Percentiles rank a stretch among this genome's conserved stretches.
These are phyloP conservation scores for Xylariaceae sp. DNA, from an alignment of 2,329 filamentous ascomycete genomes.

Conservation along the genomic window DNA sequence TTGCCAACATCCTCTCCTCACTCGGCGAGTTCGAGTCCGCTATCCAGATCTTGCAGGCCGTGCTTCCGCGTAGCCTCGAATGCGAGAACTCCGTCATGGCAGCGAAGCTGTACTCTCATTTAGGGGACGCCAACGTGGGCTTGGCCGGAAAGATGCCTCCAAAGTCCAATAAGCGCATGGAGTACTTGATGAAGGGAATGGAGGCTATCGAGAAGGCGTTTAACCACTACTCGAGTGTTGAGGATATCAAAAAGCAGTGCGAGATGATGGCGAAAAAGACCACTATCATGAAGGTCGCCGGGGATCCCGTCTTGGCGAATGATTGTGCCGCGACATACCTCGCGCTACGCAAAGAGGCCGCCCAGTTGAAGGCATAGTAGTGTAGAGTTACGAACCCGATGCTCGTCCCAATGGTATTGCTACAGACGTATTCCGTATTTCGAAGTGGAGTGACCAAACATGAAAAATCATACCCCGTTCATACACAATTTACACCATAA, in stretches of 20 bases:
- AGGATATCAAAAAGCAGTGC: conserved; percentile 65
- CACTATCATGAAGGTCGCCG: conserved; percentile 64
- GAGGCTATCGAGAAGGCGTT: conserved; percentile 59
- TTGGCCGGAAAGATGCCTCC: conserved; percentile 53
- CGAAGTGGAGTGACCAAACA: conserved; percentile 2
- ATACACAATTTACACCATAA: conserved; percentile 12
- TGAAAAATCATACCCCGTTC: conserved; percentile 10
- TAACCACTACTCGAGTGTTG: conserved; percentile 58
- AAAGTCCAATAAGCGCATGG: conserved; percentile 43
- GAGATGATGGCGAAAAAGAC: conserved; percentile 80
- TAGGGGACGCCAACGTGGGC: conserved; percentile 76
- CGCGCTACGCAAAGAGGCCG: conserved; percentile 45
- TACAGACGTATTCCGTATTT: background rate
- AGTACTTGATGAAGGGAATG: conserved; percentile 53
- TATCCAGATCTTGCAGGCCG: conserved; percentile 56
- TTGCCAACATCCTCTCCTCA: conserved; percentile 64
- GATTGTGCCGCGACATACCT: conserved; percentile 62
- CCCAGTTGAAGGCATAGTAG: conserved; percentile 15
- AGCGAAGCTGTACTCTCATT: conserved; percentile 61
- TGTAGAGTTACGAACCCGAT: conserved; percentile 15
- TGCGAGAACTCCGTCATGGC: conserved; percentile 56
- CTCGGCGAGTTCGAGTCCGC: conserved; percentile 67
- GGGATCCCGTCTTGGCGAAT: conserved; percentile 58
- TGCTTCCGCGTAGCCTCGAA: conserved; percentile 73
- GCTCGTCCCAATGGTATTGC: conserved; percentile 2